These are phyloP conservation scores for Kandelia obovata DNA, from an alignment of 345 rosid species.

Conservation along the genomic window DNA sequence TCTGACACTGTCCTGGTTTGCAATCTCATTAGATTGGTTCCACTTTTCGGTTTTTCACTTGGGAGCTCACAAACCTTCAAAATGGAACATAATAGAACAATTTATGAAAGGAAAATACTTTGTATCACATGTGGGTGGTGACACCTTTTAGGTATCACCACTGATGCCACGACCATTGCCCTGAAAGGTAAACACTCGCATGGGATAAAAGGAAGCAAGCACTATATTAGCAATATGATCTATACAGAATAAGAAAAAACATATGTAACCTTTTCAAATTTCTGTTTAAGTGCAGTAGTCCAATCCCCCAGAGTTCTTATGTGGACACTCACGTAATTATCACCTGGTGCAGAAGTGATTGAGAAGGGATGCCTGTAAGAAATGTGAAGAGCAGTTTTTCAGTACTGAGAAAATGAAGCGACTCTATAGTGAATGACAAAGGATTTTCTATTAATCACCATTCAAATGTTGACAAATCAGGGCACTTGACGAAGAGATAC, in stretches of 20 bases:
- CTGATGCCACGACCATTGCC: not conserved
- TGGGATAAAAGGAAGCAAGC: too few relatives aligned
- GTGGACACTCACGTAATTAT: constrained; percentile 82
- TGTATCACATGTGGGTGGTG: not conserved
- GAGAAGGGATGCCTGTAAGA: constrained; percentile 88
- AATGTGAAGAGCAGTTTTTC: not conserved
- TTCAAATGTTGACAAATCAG: constrained; percentile 69
- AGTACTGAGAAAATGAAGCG: not conserved
- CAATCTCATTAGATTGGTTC: constrained; percentile 51
- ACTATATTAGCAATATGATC: not conserved
- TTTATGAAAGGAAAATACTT: too few relatives aligned
- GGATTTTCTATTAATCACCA: constrained; percentile 42
- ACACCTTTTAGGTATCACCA: not conserved
- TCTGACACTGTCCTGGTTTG: constrained; percentile 49
- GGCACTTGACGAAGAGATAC: constrained; percentile 92
- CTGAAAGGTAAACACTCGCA: too few relatives aligned
- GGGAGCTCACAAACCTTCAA: constrained; percentile 68
- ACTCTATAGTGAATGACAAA: not conserved
- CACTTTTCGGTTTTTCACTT: constrained; percentile 33
- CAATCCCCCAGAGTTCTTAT: constrained; percentile 89
- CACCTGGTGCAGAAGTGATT: constrained; percentile 92
- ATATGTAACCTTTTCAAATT: constrained; percentile 51
- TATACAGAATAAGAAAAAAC: not conserved
- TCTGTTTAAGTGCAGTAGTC: constrained; percentile 70
- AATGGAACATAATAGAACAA: not conserved